Base-by-base conservation (phyloP, 1,139 yeast species). In the Magnusiomyces paraingens region DNA sequence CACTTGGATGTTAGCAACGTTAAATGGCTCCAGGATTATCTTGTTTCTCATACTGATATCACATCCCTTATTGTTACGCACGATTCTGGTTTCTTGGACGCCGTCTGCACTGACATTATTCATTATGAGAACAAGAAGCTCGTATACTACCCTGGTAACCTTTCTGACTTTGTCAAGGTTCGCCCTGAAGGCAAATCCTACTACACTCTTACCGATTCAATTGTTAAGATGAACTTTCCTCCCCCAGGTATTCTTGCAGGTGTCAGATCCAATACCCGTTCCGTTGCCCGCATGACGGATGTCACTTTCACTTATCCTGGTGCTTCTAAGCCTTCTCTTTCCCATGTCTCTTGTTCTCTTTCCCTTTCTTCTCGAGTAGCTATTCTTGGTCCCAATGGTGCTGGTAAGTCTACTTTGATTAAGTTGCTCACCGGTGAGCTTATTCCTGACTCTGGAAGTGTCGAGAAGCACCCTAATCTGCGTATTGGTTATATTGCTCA, bases 401-500 rank as follows among this genome's bases (percentile, higher is more conserved):
- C 99, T 55, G 99, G 99, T 76, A 93, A 93, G 71, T 89, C 97
- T 6, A 93, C 99, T 18, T 78, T 93, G 66, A 93, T 93, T 73
- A 93, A 93, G 72, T 77, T 91, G 53, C 78, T 93, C 64, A 93
- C 98, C 12, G 99, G 88, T 59, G 99, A 93, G 72, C 77, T 89
- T 58, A 79, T 87, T 53, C 97, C 99, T 32, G 79, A 82, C 61
- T 79, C 74, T 60, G 99, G 99, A 66, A 84, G 82, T 60, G 97
- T 93, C 57, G 98, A 93, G 74, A 93, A 93, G 73, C 99, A 93
- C 74, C 98, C 98, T 60, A 93, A 93, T 73, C 79, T 93, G 74
- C 91, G 99, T 78, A 89, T 93, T 66, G 99, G 98, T 59, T 93
- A 93, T 74, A 93, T 93, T 77, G 98, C 98, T 21, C 99, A 93